Percentiles rank a stretch among this genome's conserved stretches.
These are phyloP conservation scores for Cystoderma amianthinum DNA, from an alignment of 768 basidiomycete genomes.

Conservation along the genomic window DNA sequence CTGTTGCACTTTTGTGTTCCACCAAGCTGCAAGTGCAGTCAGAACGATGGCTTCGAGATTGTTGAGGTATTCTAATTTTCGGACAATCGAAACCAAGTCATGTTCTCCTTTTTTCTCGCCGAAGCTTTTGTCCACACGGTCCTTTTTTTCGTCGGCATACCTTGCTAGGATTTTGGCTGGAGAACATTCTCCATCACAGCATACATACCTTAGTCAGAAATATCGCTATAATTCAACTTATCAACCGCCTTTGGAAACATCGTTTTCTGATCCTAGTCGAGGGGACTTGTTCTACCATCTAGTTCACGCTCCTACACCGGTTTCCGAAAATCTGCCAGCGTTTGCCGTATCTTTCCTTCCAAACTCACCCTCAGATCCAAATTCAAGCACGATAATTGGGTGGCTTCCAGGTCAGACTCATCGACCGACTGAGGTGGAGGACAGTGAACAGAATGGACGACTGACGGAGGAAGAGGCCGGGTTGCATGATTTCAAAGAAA, in stretches of 20 bases:
- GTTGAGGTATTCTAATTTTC: background rate
- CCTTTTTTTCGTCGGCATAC: background rate
- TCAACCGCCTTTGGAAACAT: background rate
- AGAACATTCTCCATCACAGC: no score
- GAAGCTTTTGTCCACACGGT: background rate
- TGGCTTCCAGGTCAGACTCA: conserved; percentile 53
- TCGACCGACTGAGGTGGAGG: conserved; percentile 8
- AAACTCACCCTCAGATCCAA: conserved; percentile 30
- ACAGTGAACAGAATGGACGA: conserved; percentile 1
- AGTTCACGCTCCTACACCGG: conserved; percentile 41
- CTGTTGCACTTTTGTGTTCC: no score
- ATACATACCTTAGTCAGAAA: background rate
- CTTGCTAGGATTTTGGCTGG: no score
- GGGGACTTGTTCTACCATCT: conserved; percentile 70
- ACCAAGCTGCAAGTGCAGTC: no score
- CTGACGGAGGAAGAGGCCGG: conserved; percentile 34
- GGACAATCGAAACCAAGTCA: background rate
- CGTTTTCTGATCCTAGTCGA: conserved; percentile 47
- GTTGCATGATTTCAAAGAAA: conserved; percentile 66
- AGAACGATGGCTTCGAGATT: background rate
- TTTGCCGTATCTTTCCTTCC: conserved; percentile 65
- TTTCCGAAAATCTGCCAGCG: conserved; percentile 35
- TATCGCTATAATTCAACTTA: background rate
- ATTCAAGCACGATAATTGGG: conserved; percentile 54
- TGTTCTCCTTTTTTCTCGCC: background rate